Base-by-base conservation (phyloP, 2,329 filamentous ascomycete genomes). In the Bipolaris gigantea region DNA sequence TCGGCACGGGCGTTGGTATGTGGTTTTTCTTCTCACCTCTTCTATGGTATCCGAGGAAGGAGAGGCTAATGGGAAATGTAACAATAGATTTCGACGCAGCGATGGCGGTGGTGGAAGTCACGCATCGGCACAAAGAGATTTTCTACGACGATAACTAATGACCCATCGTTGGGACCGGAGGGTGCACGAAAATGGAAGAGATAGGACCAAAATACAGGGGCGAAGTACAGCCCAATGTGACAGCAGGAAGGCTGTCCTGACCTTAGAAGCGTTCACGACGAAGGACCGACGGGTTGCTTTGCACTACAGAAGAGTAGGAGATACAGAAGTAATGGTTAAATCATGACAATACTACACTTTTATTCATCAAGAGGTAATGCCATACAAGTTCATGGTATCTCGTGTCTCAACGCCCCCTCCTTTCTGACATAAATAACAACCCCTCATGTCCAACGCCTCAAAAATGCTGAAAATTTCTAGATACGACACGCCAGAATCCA, bases 51-150 rank as follows among this genome's bases (percentile, higher is more conserved):
- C n/a, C n/a, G 13, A 18, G 16, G 7, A 8, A 34, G 15, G 2
- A 16, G n/a, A 23, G 8, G 10, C 16, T 44, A 15, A 27, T 33
- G 39, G 15, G 39, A n/a, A 45, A 9, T 39, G 2, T 1, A 3
- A 34, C 5, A 10, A 13, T 1, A 93, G 92, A 97, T 76, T 90
- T 89, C 74, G 81, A 81, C 48, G 82, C 90, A 32, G 88, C 86
- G 56, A 86, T 90, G 53, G 85, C 88, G 0, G 89, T 97, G 3
- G 92, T 96, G 15, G 89, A 97, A 53, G 87, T 86, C 33, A 94
- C 91, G 32, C 92, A 97, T 76, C 83, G 86, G 45, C 85, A 91
- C 71, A 89, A 88, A 69, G 80, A 85, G 57, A 88, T 97, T 47
- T 97, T 97, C 72, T 92, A 89, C 69, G 83, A 84, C 50, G 80